Conservation (phyloP, 176 grass and related monocot species). For the maize (Zea mays) region Zm-B73-REFERENCE-NAM-5.0 NC_050098.1:33885501-33886000, state of each 20-base stretch:
- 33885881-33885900: too few species aligned
- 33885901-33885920: not conserved
- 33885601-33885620: constrained; percentile 58
- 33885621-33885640: constrained; percentile 87
- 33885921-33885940: not conserved
- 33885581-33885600: constrained; percentile 54
- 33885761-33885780: constrained; percentile 54
- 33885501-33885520: constrained; percentile 62
- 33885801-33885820: not conserved
- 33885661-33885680: constrained; percentile 83
- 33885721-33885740: constrained; percentile 98
- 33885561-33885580: constrained; percentile 74
- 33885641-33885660: constrained; percentile 75
- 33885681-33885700: constrained; percentile 82
- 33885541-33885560: constrained; percentile 24
- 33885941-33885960: not conserved
- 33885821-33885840: not conserved
- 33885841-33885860: not conserved
- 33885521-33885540: constrained; percentile 85
- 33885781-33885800: constrained; percentile 1
- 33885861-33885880: not conserved
- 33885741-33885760: constrained; percentile 92
- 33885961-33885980: not conserved
- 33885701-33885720: constrained; percentile 71
- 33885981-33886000: not conserved